phyloP scores from a whole-genome alignment of 2,329 filamentous ascomycete genomes.

The Fusarium staphyleae region DNA sequence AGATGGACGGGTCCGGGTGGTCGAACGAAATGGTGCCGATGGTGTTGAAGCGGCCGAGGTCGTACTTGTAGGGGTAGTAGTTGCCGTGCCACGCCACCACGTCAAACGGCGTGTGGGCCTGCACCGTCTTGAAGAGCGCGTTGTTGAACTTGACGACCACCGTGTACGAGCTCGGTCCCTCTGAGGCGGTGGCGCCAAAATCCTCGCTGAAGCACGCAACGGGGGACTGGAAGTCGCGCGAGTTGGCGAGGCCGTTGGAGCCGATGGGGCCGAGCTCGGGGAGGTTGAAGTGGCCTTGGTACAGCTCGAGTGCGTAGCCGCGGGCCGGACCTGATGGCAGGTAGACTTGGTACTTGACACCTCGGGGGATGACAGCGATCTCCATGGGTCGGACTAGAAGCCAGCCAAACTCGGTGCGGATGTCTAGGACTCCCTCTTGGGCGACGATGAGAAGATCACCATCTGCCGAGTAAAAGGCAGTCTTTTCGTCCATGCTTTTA shows the following conservation, averaged over 20 bases:
- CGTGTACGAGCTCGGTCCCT: slow-evolving; percentile 51
- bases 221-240: slow-evolving; percentile 77
- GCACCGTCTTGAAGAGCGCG: slow-evolving; percentile 68
- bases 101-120: slow-evolving; percentile 78
- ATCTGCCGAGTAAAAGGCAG: slow-evolving; percentile 85
- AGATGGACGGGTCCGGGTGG: slow-evolving; percentile 81
- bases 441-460: slow-evolving; percentile 80
- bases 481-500: slow-evolving; percentile 74
- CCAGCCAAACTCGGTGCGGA: slow-evolving; percentile 78
- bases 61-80: slow-evolving; percentile 84
- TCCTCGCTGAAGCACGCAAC: slow-evolving; percentile 74
- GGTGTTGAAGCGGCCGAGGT: slow-evolving; percentile 77
- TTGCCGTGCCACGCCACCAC: slow-evolving; percentile 83
- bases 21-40: slow-evolving; percentile 78
- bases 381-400: slow-evolving; percentile 80
- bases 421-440: slow-evolving; percentile 76
- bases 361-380: slow-evolving; percentile 77
- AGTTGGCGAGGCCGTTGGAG: slow-evolving; percentile 76
- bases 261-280: slow-evolving; percentile 78
- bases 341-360: slow-evolving; percentile 76
- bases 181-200: slow-evolving; percentile 48
- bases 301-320: slow-evolving; percentile 79
- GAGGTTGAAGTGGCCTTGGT: slow-evolving; percentile 74
- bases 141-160: slow-evolving; percentile 73
- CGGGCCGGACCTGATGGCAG: slow-evolving; percentile 67